A percentile compares a stretch with the other conserved stretches of the same genome.
Evolutionary conservation across 2,329 filamentous ascomycete genomes (phyloP).

Genomic region (Botrytis byssoidea): DNA sequence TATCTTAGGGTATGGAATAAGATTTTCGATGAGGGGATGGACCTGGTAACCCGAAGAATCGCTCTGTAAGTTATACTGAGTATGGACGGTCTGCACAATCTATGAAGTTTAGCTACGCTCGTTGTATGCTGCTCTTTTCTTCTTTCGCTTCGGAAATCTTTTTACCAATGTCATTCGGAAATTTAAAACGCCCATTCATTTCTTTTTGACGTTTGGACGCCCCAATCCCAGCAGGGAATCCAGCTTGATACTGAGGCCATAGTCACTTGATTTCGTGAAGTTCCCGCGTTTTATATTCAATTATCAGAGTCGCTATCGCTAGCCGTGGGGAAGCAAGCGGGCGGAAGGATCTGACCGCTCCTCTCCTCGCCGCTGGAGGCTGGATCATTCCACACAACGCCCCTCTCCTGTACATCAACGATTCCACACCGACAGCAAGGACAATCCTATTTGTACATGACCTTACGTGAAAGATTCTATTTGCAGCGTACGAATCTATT

Average conservation of each 20-base stretch:
- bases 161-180: background rate
- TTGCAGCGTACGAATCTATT: background rate
- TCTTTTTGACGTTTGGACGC: background rate
- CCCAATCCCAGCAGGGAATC: background rate
- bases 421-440: slow-evolving; percentile 11
- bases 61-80: background rate
- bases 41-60: background rate
- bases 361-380: background rate
- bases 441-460: background rate
- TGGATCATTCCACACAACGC: background rate
- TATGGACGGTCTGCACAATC: background rate
- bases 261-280: slow-evolving; percentile 20
- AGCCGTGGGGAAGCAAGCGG: slow-evolving; percentile 5
- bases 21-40: background rate
- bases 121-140: background rate
- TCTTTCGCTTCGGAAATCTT: background rate
- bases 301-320: background rate
- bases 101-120: background rate
- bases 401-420: slow-evolving; percentile 3
- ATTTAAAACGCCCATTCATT: background rate
- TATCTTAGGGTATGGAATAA: background rate
- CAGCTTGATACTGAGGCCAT: background rate
- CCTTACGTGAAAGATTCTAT: slow-evolving; percentile 13
- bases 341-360: slow-evolving; percentile 18
- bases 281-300: slow-evolving; percentile 1